Conservation (phyloP, 805 yeast species). For the Starmerella floris region DNA sequence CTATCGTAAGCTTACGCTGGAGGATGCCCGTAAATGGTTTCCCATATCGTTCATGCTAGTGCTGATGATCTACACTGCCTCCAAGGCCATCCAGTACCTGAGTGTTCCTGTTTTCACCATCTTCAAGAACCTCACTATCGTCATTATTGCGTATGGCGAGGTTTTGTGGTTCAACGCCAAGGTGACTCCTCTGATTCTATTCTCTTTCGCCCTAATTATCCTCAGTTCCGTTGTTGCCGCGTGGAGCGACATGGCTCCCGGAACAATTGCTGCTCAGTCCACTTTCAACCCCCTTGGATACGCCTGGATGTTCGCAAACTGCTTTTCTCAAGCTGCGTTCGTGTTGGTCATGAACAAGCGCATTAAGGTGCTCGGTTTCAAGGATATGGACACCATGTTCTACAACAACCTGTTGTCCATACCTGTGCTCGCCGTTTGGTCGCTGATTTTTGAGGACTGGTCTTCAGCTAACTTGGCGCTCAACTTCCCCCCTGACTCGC, state of each 20-base stretch:
- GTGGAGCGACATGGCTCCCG: constrained; percentile 54
- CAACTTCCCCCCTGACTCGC: constrained; percentile 67
- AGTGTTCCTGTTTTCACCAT: constrained; percentile 94
- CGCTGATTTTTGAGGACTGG: constrained; percentile 87
- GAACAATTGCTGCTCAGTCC: constrained; percentile 19
- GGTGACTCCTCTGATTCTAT: constrained; percentile 78
- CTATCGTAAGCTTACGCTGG: constrained; percentile 70
- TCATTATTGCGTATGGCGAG: constrained; percentile 95
- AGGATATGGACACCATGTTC: constrained; percentile 92
- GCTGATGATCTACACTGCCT: constrained; percentile 87
- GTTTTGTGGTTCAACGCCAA: constrained; percentile 92
- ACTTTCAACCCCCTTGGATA: constrained; percentile 43
- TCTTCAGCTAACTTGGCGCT: constrained; percentile 55
- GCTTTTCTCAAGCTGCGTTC: constrained; percentile 85
- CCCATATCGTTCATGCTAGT: constrained; percentile 86
- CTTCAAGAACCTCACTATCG: constrained; percentile 93
- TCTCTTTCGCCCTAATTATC: constrained; percentile 84
- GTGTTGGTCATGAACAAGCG: constrained; percentile 94
- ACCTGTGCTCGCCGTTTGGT: constrained; percentile 68
- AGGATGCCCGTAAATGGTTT: constrained; percentile 86
- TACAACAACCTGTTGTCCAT: constrained; percentile 90
- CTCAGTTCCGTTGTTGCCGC: constrained; percentile 93
- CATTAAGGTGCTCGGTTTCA: constrained; percentile 86
- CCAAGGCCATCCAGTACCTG: constrained; percentile 84
- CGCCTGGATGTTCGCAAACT: constrained; percentile 93